Percentiles rank a stretch among this genome's conserved stretches.
Evolutionary conservation across 306 rosid genomes (phyloP).

Genomic region (Chamaecrista fasciculata): DNA sequence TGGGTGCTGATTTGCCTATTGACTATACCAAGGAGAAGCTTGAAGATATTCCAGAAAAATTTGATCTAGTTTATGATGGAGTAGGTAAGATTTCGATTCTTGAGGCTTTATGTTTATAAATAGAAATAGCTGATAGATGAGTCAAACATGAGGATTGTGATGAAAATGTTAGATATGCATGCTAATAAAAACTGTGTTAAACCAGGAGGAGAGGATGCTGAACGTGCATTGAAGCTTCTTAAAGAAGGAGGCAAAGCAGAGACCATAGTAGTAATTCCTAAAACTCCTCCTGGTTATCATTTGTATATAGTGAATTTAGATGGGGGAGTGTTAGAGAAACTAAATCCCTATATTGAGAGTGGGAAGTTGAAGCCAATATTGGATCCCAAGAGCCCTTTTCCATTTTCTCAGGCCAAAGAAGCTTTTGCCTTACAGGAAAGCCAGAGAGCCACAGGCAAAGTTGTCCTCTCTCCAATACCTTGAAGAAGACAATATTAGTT

Average conservation of each 20-base stretch:
- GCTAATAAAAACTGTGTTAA: not conserved
- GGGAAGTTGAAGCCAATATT: conserved; percentile 56
- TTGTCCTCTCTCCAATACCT: conserved; percentile 59
- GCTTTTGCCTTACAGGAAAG: conserved; percentile 57
- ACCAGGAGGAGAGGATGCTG: conserved; percentile 42
- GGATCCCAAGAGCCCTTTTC: conserved; percentile 60
- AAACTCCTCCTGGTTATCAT: not conserved
- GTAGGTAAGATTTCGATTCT: conserved; percentile 54
- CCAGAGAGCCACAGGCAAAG: conserved; percentile 53
- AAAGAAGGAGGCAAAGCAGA: conserved; percentile 66
- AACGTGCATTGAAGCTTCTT: conserved; percentile 45
- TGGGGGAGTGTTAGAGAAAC: not conserved
- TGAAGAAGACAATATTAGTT: not conserved
- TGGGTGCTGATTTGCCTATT: conserved; percentile 70
- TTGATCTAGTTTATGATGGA: conserved; percentile 61
- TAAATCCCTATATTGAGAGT: not conserved
- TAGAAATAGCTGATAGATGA: too few relatives aligned
- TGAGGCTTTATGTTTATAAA: not conserved
- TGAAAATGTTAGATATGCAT: too few relatives aligned
- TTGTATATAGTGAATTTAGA: too few relatives aligned
- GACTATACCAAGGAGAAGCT: conserved; percentile 69
- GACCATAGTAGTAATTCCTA: conserved; percentile 44
- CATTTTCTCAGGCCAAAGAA: conserved; percentile 50
- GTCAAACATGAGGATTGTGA: too few relatives aligned
- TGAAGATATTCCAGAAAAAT: conserved; percentile 70